Base-by-base conservation (phyloP, 164 flowering plant species). In the Sextonia rubra region DNA sequence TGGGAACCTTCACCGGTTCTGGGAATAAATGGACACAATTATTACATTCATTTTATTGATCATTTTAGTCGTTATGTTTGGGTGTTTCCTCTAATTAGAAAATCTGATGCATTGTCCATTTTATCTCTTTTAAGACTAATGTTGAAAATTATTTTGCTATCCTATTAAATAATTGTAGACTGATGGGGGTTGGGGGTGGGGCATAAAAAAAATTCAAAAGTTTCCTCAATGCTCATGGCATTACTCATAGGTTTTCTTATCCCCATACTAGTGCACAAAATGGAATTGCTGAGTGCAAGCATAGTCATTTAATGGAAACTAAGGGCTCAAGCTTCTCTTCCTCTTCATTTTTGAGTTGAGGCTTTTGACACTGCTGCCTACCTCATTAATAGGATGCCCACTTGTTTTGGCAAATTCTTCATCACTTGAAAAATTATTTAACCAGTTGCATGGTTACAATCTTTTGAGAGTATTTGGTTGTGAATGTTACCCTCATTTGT, bases 171-270 rank as follows among this genome's bases (percentile, higher is more conserved):
- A 18, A 2, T 18, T 60, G n/a, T 23, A 60, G 22, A 17, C 62
- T 18, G 62, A 20, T 60, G 62, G 62, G 20, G 62, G 62, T 60
- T 60, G 62, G 62, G 20, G 62, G 62, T 60, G 62, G 62, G 7
- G 62, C 18, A 18, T 60, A 18, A 3, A 8, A 2, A 17, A 15
- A 1, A 1, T 17, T 14, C 22, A 3, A 17, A 3, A 18, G 6
- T 0, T 60, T 20, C 20, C 23, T 60, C 1, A 6, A 14, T 60
- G 20, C n/a, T 60, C 23, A n/a, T 60, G 23, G 62, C 20, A 60
- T 60, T n/a, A 18, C 20, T 60, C 62, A 60, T 17, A n/a, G n/a
- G 18, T 14, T 0, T 2, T 60, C 25, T 4, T 60, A 7, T 3
- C 62, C 20, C 4, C 20, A 18, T 15, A 56, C 61, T 56, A 12